A percentile compares a stretch with the other conserved stretches of the same genome.
phyloP scores from a whole-genome alignment of 805 yeast genomes.

The Yarrowia phangngaensis region DNA sequence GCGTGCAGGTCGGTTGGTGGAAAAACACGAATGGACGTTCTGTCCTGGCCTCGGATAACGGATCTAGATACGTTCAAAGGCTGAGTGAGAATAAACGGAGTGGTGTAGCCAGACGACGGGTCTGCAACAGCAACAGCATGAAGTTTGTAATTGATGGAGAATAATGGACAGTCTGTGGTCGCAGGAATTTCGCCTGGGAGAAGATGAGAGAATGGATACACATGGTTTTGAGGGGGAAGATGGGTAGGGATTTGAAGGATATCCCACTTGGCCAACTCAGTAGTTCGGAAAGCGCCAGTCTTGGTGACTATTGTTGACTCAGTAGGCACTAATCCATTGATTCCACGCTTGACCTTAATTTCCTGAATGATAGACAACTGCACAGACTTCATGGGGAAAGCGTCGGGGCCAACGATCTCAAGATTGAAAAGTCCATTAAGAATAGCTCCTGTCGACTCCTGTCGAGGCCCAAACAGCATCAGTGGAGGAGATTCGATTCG shows the following conservation, averaged over 20 bases:
- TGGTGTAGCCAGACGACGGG: slow-evolving; percentile 34
- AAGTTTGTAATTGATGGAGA: slow-evolving; percentile 70
- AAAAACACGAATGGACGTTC: slow-evolving; percentile 82
- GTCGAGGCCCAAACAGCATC: slow-evolving; percentile 72
- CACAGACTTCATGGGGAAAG: slow-evolving; percentile 53
- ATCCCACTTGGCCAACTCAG: slow-evolving; percentile 83
- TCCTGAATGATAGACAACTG: slow-evolving; percentile 69
- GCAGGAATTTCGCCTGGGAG: slow-evolving; percentile 88
- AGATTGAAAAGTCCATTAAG: slow-evolving; percentile 73
- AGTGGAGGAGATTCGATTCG: slow-evolving; percentile 88
- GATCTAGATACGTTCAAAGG: slow-evolving; percentile 76
- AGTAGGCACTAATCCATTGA: slow-evolving; percentile 59
- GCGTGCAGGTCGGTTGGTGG: slow-evolving; percentile 94
- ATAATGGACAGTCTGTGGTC: slow-evolving; percentile 54
- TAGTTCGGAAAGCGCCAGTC: slow-evolving; percentile 53
- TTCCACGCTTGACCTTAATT: slow-evolving; percentile 39
- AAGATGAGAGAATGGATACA: slow-evolving; percentile 86
- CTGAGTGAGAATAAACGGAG: slow-evolving; percentile 46
- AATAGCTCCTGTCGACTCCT: slow-evolving; percentile 79
- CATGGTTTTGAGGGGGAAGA: slow-evolving; percentile 68
- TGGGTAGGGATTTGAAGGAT: slow-evolving; percentile 57
- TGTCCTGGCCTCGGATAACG: slow-evolving; percentile 73
- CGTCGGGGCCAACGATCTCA: slow-evolving; percentile 46
- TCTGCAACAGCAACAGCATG: slow-evolving; percentile 48
- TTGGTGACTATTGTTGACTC: slow-evolving; percentile 48